Percentiles rank a stretch among this genome's conserved stretches.
Conservation (phyloP, 108 stramenopile species). For the Nannochloropsis gaditana region DNA sequence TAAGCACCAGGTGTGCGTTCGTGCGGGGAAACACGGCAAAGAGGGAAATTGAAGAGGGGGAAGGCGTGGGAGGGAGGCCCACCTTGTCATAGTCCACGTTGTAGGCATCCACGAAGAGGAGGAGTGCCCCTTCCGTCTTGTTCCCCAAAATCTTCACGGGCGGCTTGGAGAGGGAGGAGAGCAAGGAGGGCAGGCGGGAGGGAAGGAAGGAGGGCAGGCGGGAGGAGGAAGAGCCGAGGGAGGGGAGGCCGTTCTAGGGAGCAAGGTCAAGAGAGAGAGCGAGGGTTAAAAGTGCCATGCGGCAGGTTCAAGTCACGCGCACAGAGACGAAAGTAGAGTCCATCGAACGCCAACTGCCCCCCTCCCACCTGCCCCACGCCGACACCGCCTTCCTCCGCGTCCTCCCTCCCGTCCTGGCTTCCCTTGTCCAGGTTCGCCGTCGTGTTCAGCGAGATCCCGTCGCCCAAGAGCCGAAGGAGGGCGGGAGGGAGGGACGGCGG, state of each 20-base stretch:
- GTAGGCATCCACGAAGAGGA: slow-evolving; percentile 50
- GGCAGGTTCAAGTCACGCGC: background rate
- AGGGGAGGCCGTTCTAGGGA: background rate
- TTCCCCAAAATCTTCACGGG: background rate
- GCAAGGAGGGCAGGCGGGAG: background rate
- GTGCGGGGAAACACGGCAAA: no score
- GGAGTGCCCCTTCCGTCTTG: slow-evolving; percentile 88
- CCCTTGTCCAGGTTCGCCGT: slow-evolving; percentile 43
- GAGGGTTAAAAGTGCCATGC: background rate
- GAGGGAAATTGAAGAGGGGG: no score
- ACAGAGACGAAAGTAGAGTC: background rate
- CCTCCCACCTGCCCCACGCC: slow-evolving; percentile 27
- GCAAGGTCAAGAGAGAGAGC: background rate
- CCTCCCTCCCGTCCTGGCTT: slow-evolving; percentile 29
- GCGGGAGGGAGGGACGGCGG: background rate
- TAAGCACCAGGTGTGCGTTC: no score
- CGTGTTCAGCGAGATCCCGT: slow-evolving; percentile 55
- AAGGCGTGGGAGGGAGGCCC: background rate
- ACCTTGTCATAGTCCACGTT: slow-evolving; percentile 36
- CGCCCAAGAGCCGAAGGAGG: slow-evolving; percentile 21
- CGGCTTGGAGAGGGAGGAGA: background rate
- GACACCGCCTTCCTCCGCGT: slow-evolving; percentile 25
- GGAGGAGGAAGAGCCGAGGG: background rate
- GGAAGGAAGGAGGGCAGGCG: background rate
- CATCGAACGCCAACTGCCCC: slow-evolving; percentile 14